A percentile compares a stretch with the other conserved stretches of the same genome.
phyloP scores from a whole-genome alignment of 1,284 basidiomycete species.

The Rhodotorula mucilaginosa region DNA sequence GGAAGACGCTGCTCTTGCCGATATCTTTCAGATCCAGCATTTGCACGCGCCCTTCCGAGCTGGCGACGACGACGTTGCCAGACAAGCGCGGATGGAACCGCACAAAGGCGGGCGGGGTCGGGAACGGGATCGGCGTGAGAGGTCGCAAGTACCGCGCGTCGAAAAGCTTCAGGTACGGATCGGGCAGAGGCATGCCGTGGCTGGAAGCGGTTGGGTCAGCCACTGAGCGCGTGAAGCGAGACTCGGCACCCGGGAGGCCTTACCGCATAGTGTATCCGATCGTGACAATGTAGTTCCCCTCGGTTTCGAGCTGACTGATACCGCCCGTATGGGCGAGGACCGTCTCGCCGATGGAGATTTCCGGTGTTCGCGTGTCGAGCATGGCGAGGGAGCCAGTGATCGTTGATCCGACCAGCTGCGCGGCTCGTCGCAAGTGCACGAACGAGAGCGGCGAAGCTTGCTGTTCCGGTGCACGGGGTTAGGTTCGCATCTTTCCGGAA shows the following conservation, averaged over 20 bases:
- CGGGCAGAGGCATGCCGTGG: slow-evolving; percentile 81
- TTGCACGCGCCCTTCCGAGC: slow-evolving; percentile 83
- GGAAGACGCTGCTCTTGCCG: slow-evolving; percentile 67
- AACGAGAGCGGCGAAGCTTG: slow-evolving; percentile 26
- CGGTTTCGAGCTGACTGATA: slow-evolving; percentile 74
- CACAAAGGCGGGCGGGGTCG: slow-evolving; percentile 82
- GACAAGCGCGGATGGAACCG: slow-evolving; percentile 75
- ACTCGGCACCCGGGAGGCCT: slow-evolving; percentile 16
- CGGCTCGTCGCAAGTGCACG: slow-evolving; percentile 32
- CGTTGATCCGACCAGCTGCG: slow-evolving; percentile 39
- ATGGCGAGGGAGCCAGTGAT: slow-evolving; percentile 37
- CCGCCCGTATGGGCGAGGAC: slow-evolving; percentile 77
- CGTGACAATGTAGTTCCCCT: slow-evolving; percentile 74
- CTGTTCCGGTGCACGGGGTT: slow-evolving; percentile 4
- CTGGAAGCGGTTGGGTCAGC: slow-evolving; percentile 50
- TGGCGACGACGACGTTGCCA: slow-evolving; percentile 74
- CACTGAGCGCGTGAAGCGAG: neutral
- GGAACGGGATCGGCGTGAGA: slow-evolving; percentile 79
- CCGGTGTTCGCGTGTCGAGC: slow-evolving; percentile 41
- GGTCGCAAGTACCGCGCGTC: slow-evolving; percentile 80
- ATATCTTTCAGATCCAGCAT: slow-evolving; percentile 78
- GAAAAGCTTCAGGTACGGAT: slow-evolving; percentile 89
- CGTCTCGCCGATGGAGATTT: slow-evolving; percentile 43
- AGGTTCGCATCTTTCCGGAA: neutral
- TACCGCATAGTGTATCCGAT: slow-evolving; percentile 83